Percentiles rank a stretch among this genome's conserved stretches.
These are phyloP conservation scores for Clarireedia hainanense DNA, from an alignment of 2,329 filamentous ascomycete genomes.

Conservation along the genomic window DNA sequence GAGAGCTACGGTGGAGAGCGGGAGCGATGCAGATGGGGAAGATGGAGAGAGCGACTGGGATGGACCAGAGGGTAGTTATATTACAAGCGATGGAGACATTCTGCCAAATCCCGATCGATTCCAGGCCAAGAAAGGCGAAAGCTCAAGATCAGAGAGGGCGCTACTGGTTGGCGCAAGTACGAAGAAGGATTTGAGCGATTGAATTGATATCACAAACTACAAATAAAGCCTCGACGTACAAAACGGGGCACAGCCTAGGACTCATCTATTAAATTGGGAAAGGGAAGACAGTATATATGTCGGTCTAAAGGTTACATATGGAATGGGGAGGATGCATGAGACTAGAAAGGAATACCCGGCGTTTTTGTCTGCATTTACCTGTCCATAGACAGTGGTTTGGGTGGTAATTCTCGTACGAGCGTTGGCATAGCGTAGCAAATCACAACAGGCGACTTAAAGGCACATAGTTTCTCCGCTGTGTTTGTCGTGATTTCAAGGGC, in stretches of 20 bases:
- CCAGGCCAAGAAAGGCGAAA: conserved; percentile 5
- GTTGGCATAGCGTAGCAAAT: not conserved
- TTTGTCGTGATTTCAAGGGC: too few species aligned
- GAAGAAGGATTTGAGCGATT: conserved; percentile 9
- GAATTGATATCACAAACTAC: not conserved
- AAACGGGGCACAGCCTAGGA: too few species aligned
- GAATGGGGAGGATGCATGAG: not conserved
- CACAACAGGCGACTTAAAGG: not conserved
- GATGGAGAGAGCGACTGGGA: conserved; percentile 23
- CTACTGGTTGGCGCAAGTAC: not conserved
- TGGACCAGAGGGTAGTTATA: conserved; percentile 17
- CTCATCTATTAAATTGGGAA: too few species aligned
- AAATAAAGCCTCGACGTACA: too few species aligned
- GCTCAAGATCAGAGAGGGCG: not conserved
- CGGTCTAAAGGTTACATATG: not conserved
- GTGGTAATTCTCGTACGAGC: not conserved
- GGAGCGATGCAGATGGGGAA: conserved; percentile 19
- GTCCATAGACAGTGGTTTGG: not conserved
- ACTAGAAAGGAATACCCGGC: conserved; percentile 4
- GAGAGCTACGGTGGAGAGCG: conserved; percentile 13
- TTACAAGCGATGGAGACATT: conserved; percentile 27
- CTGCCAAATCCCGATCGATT: conserved; percentile 14
- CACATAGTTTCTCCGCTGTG: not conserved
- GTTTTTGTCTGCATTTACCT: conserved; percentile 1
- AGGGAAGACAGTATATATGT: not conserved